Evolutionary conservation across 352 stramenopile species (phyloP).

Genomic region (Globisporangium acanthophoron): DNA sequence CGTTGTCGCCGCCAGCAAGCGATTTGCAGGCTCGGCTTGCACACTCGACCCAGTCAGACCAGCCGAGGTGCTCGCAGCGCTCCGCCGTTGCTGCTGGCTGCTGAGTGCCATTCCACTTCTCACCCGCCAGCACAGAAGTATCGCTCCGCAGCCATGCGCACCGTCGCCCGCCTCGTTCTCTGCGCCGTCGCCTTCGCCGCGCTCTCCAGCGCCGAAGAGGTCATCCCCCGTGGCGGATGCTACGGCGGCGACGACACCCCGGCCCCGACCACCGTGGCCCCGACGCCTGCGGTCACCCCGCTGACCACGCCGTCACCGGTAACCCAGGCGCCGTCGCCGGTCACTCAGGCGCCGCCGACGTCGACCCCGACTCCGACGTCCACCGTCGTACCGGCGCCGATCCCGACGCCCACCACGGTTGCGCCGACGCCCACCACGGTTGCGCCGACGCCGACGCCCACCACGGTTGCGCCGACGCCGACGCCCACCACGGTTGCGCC

Average conservation of each 20-base stretch:
- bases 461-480: background rate
- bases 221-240: conserved; percentile 9
- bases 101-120: conserved; percentile 10
- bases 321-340: conserved; percentile 5
- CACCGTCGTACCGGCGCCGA: background rate
- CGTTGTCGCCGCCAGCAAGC: background rate
- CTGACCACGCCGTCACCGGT: background rate
- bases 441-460: background rate
- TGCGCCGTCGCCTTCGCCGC: conserved; percentile 8
- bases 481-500: conserved; percentile 1
- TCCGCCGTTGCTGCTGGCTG: background rate
- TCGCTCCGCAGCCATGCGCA: conserved; percentile 7
- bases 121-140: conserved; percentile 8
- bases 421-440: background rate
- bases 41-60: no score
- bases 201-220: conserved; percentile 5
- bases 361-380: background rate
- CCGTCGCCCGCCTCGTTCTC: conserved; percentile 7
- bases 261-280: conserved; percentile 3
- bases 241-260: conserved; percentile 7
- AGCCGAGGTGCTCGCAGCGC: background rate
- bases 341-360: background rate
- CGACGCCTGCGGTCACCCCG: background rate
- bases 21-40: no score
- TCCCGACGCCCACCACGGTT: background rate